Evolutionary conservation across 2,329 filamentous ascomycete species (phyloP).

Genomic region (Fusarium udum): DNA sequence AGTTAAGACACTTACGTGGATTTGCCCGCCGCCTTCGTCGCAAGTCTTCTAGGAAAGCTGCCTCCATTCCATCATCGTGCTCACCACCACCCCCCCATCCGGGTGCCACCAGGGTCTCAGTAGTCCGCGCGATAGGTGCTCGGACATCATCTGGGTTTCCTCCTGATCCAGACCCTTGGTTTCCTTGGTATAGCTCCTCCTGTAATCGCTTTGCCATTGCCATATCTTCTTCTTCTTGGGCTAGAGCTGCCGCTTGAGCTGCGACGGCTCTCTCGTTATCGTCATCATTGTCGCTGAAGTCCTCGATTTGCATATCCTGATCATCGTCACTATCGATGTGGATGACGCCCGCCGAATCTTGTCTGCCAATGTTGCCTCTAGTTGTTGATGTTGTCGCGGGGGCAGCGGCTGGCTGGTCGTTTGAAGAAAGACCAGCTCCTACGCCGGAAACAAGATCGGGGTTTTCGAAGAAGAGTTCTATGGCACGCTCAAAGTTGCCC

Average conservation of each 20-base stretch:
- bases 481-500: constrained; percentile 83
- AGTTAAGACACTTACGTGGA: constrained; percentile 42
- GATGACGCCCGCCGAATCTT: constrained; percentile 60
- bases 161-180: constrained; percentile 48
- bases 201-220: constrained; percentile 92
- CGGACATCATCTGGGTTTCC: constrained; percentile 71
- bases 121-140: constrained; percentile 90
- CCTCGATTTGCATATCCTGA: constrained; percentile 53
- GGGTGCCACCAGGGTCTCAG: constrained; percentile 88
- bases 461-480: constrained; percentile 90
- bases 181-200: constrained; percentile 82
- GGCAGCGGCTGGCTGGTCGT: constrained; percentile 6
- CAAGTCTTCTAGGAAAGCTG: constrained; percentile 73
- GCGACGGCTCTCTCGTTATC: constrained; percentile 54
- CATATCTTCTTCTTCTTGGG: constrained; percentile 85
- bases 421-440: constrained; percentile 46
- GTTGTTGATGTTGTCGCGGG: constrained; percentile 42
- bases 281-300: constrained; percentile 52
- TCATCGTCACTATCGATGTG: constrained; percentile 63
- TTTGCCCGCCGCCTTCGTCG: constrained; percentile 54
- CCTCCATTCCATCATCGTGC: constrained; percentile 62
- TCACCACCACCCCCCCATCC: constrained; percentile 59
- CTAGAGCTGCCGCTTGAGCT: constrained; percentile 54
- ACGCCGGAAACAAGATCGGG: constrained; percentile 69
- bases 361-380: constrained; percentile 43